A percentile compares a stretch with the other conserved stretches of the same genome.
These are phyloP conservation scores for Cercospora sp. DNA, from an alignment of 2,329 filamentous ascomycete species.

Conservation along the genomic window DNA sequence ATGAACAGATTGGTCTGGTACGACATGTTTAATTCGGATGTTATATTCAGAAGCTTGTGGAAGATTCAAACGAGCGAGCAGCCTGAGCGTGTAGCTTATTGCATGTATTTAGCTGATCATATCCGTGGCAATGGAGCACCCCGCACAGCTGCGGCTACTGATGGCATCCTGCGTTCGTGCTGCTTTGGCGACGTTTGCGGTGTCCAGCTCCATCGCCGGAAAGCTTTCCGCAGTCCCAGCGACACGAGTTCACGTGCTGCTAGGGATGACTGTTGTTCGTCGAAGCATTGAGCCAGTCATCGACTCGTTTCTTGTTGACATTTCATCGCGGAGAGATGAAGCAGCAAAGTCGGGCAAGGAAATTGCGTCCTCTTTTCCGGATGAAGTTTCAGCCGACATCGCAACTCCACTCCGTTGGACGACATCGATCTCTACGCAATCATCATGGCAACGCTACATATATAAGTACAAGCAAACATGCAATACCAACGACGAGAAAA, in stretches of 20 bases:
- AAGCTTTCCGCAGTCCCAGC: not conserved
- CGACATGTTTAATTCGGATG: not conserved
- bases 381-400: not conserved
- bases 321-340: not conserved
- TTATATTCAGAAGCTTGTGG: not conserved
- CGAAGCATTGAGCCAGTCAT: not conserved
- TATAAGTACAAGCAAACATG: constrained; percentile 7
- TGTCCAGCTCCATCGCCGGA: not conserved
- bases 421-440: not conserved
- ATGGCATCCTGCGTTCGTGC: not conserved
- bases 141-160: not conserved
- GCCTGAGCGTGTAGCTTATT: not conserved
- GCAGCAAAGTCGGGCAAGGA: not conserved
- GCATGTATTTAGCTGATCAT: not conserved
- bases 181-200: not conserved
- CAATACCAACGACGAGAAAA: constrained; percentile 24
- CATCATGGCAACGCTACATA: not conserved
- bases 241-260: not conserved
- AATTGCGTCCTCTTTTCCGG: not conserved
- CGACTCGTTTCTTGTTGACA: not conserved
- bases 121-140: not conserved
- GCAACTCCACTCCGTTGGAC: not conserved
- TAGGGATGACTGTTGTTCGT: not conserved
- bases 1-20: constrained; percentile 43
- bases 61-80: not conserved